Evolutionary conservation across 2,329 filamentous ascomycete genomes (phyloP), one percentile per base, ranked within the genome.

Genomic region (Ophidiomyces ophidiicola): DNA sequence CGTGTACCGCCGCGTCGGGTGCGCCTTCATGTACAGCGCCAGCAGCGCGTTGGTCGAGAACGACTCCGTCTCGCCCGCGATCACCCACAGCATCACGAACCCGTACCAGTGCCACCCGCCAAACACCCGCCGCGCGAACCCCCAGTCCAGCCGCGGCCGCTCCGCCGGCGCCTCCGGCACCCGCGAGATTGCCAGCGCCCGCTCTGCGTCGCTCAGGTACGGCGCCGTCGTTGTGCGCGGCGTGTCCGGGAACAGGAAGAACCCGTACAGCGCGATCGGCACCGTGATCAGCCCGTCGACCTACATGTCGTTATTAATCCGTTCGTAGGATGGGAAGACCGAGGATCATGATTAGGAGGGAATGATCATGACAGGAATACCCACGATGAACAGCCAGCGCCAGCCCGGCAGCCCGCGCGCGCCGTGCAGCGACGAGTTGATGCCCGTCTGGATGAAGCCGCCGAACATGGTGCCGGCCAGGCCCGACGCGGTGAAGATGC

Each of bases 11-110:
- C 57, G 60, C 0, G 57, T 63, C 0, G 63, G 62, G 38, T 68
- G 61, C 0, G 59, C 51, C 42, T 68, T 66, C 63, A 72, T 63
- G 45, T 70, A 72, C 1, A 74, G 47, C 0, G 64, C 59, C 0
- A 73, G 50, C 1, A 82, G 62, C 0, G 72, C 63, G 54, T 84
- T 82, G 14, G 71, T 68, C 37, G 71, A 74, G 55, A 82, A 83
- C 0, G 76, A 80, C 53, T 85, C 80, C 0, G 76, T 78, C 52
- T 82, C 77, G 20, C 78, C 77, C 0, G 78, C 78, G 28, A 84
- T 74, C 46, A 80, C 70, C 57, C 57, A 61, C 5, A 61, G 48
- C 25, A 59, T 50, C 19, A 58, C 55, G 31, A 61, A 61, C 3
- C 49, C 55, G 45, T 57, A 61, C 51, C 55, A 59, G 41, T 59